Base-by-base conservation (phyloP, 2,329 filamentous ascomycete species). In the Venturia asperata region DNA sequence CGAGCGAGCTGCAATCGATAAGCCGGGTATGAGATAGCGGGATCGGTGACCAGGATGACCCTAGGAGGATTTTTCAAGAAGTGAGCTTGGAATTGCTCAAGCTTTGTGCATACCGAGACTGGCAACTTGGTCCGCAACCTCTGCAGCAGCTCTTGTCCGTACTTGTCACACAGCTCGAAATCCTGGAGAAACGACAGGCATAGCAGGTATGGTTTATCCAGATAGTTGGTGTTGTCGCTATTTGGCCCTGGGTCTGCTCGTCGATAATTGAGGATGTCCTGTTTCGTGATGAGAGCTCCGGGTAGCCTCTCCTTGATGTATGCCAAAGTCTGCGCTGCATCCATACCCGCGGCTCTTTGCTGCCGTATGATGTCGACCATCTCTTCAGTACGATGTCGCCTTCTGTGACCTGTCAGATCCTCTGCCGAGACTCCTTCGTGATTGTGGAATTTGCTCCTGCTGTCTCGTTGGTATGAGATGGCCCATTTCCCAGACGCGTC, bases 291-390 rank as follows among this genome's bases (percentile, higher is more conserved):
- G 24, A 65, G 64, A 52, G 58, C 64, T 24, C 45, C 64, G 27
- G 64, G 64, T 21, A 65, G 10, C 56, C 52, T 65, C 64, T 65
- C 56, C 43, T 65, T 65, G 64, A 65, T 65, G 42, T 65, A 65
- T 17, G 64, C 55, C 42, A 65, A 55, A 9, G 64, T 58, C 45
- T 65, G 64, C 11, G 45, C 34, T 30, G 58, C 64, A 41, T 65
- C 64, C 64, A 65, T 65, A 13, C 64, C 64, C 41, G 64, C 64
- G 19, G 52, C 55, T 24, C 64, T 43, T 47, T 55, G 47, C 64
- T 65, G 55, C 15, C 52, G 37, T 42, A 65, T 65, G 24, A 65
- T 42, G 24, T 56, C 58, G n/a, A 64, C 60, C 55, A 65, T 62
- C 56, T 65, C 64, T 30, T 65, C 64, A 2, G 64, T 65, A 42